phyloP scores from a whole-genome alignment of 345 rosid genomes.

The Euphorbia lathyris region DNA sequence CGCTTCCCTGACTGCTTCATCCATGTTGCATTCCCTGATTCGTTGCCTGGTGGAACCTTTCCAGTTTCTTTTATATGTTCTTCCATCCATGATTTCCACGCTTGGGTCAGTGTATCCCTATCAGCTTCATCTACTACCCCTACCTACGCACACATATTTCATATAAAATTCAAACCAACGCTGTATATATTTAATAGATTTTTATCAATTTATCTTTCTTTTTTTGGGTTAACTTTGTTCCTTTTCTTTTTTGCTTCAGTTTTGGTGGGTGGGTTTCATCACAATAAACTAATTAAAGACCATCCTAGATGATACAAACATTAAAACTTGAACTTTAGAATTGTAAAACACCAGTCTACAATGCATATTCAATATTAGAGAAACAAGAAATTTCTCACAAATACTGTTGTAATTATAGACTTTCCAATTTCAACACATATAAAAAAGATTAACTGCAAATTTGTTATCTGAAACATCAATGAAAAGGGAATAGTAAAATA shows the following conservation, averaged over 20 bases:
- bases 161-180: conserved; percentile 2
- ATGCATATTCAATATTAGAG: no score
- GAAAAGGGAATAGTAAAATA: background rate
- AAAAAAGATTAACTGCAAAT: background rate
- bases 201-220: no score
- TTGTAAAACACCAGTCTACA: no score
- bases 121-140: conserved; percentile 74
- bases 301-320: no score
- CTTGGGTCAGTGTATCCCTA: conserved; percentile 60
- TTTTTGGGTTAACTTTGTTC: no score
- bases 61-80: conserved; percentile 74
- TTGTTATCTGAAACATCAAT: background rate
- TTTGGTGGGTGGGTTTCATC: no score
- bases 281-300: no score
- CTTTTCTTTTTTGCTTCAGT: no score
- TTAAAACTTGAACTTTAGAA: no score
- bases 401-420: background rate
- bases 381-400: background rate
- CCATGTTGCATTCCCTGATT: conserved; percentile 83
- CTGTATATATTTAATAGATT: background rate
- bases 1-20: conserved; percentile 54
- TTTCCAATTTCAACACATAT: background rate
- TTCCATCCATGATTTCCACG: conserved; percentile 99
- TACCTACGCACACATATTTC: conserved; percentile 40
- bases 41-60: conserved; percentile 86